These are phyloP conservation scores for Trifolium fragiferum DNA, from an alignment of 306 rosid species.

Conservation along the genomic window DNA sequence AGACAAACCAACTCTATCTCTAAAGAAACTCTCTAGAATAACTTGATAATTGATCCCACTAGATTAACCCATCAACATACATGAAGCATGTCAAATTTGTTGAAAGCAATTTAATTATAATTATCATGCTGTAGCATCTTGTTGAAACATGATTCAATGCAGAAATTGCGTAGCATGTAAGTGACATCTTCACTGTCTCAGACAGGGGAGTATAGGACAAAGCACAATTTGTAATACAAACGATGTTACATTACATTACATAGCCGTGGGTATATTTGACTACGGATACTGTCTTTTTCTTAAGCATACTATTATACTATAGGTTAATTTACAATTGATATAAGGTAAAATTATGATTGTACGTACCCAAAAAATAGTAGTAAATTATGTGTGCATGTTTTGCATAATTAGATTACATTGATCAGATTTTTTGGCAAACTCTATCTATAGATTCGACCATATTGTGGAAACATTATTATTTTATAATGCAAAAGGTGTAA, in stretches of 20 bases:
- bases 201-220: not conserved
- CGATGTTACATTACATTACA: not conserved
- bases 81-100: too few relatives aligned
- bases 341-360: not conserved
- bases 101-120: too few relatives aligned
- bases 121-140: not conserved
- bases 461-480: conserved; percentile 70
- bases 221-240: not conserved
- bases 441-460: conserved; percentile 62
- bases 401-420: not conserved
- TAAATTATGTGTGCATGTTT: not conserved
- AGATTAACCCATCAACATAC: too few relatives aligned
- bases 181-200: not conserved
- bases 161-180: conserved; percentile 35
- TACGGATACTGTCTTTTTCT: not conserved
- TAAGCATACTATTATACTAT: not conserved
- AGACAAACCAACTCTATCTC: too few relatives aligned
- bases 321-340: not conserved
- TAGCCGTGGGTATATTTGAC: not conserved
- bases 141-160: conserved; percentile 60
- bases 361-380: not conserved
- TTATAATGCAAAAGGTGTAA: conserved; percentile 62
- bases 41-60: too few relatives aligned
- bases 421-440: not conserved
- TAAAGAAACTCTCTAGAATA: too few relatives aligned